phyloP scores from a whole-genome alignment of 441 rosid species.

The Omphalea diandra region DNA sequence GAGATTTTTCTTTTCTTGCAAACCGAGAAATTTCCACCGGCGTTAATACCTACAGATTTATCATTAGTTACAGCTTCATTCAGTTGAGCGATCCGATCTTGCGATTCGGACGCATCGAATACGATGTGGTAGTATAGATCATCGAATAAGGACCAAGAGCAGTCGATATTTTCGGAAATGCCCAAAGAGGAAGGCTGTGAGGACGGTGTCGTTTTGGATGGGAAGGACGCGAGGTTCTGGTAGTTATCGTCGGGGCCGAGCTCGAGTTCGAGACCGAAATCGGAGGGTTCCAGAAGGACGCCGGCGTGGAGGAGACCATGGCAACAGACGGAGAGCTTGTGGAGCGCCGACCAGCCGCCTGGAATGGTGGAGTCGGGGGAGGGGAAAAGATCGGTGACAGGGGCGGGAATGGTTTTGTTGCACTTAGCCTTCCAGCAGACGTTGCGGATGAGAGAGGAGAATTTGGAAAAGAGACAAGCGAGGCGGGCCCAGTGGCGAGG shows the following conservation, averaged over 20 bases:
- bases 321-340: conserved; percentile 83
- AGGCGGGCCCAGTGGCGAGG: conserved; percentile 85
- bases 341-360: conserved; percentile 78
- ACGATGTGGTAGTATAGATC: conserved; percentile 83
- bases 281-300: conserved; percentile 84
- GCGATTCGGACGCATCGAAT: conserved; percentile 47
- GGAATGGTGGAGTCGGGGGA: conserved; percentile 31
- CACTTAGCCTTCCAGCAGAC: conserved; percentile 71
- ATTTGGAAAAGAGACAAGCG: conserved; percentile 79
- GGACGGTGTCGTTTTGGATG: conserved; percentile 13
- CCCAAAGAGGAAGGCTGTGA: conserved; percentile 20
- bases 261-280: conserved; percentile 91
- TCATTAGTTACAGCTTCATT: conserved; percentile 28
- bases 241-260: conserved; percentile 65
- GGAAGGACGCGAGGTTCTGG: conserved; percentile 13
- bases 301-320: conserved; percentile 90
- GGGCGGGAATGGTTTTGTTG: conserved; percentile 47
- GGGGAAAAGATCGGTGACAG: conserved; percentile 66
- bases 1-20: conserved; percentile 50
- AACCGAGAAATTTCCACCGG: conserved; percentile 27
- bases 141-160: conserved; percentile 77
- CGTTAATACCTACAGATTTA: conserved; percentile 26
- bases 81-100: conserved; percentile 15
- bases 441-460: conserved; percentile 63
- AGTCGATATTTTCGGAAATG: conserved; percentile 26